Evolutionary conservation across 2,329 filamentous ascomycete genomes (phyloP).

Genomic region (Penicillium freii): DNA sequence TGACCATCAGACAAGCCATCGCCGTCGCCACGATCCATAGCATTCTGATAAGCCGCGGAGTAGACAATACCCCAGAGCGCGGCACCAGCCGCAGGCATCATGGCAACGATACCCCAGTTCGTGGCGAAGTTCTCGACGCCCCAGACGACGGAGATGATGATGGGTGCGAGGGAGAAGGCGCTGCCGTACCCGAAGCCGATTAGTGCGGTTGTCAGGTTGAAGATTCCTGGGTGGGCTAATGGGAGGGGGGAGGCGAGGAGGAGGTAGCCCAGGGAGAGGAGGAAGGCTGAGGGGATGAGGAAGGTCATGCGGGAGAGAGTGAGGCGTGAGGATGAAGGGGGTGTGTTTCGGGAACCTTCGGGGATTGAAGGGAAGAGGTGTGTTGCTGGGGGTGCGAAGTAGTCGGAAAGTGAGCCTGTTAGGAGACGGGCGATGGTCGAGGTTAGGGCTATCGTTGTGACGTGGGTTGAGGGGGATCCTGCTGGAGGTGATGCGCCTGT

Average conservation of each 20-base stretch:
- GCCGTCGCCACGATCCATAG: constrained; percentile 42
- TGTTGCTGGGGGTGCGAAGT: constrained; percentile 69
- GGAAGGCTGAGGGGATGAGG: constrained; percentile 69
- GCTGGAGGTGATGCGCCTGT: constrained; percentile 49
- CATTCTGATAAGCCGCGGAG: constrained; percentile 50
- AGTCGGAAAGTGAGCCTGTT: constrained; percentile 82
- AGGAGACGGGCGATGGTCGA: constrained; percentile 88
- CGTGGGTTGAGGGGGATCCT: constrained; percentile 74
- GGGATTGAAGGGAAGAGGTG: constrained; percentile 56
- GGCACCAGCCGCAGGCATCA: constrained; percentile 83
- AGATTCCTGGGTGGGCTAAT: constrained; percentile 71
- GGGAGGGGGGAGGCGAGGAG: constrained; percentile 78
- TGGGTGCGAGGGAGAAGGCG: constrained; percentile 82
- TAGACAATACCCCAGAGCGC: constrained; percentile 92
- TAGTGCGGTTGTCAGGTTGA: constrained; percentile 80
- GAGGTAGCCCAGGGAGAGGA: constrained; percentile 74
- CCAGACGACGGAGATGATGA: constrained; percentile 96
- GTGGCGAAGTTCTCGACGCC: constrained; percentile 98
- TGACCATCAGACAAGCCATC: constrained; percentile 50
- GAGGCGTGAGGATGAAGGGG: constrained; percentile 39
- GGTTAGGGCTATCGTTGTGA: constrained; percentile 86
- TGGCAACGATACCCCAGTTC: constrained; percentile 94
- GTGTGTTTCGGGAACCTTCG: constrained; percentile 42
- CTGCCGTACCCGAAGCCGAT: constrained; percentile 92
- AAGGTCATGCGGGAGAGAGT: constrained; percentile 76